Percentiles rank a stretch among this genome's conserved stretches.
These are phyloP conservation scores for Oidiodendron maius DNA, from an alignment of 495 filamentous ascomycete species.

Conservation along the genomic window DNA sequence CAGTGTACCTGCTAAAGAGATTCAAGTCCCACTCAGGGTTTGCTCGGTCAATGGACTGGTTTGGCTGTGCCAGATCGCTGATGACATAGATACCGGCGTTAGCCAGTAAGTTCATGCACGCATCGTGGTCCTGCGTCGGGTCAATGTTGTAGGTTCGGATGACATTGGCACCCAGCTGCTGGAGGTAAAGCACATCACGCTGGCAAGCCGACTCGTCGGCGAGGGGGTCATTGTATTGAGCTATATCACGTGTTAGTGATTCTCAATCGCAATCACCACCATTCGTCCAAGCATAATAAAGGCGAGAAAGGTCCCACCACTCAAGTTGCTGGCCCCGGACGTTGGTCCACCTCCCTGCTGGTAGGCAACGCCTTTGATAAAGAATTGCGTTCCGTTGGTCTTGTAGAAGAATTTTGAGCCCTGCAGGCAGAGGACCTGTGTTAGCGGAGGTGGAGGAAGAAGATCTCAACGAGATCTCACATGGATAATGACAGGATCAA, in stretches of 20 bases:
- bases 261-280: too few relatives aligned
- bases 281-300: too few relatives aligned
- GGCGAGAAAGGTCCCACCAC: too few relatives aligned
- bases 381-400: slow-evolving; percentile 62
- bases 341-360: slow-evolving; percentile 39
- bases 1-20: slow-evolving; percentile 55
- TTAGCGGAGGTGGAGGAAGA: not conserved
- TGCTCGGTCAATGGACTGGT: slow-evolving; percentile 52
- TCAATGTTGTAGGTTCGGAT: slow-evolving; percentile 57
- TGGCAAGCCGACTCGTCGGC: slow-evolving; percentile 48
- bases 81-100: slow-evolving; percentile 72
- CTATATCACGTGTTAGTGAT: not conserved
- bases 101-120: slow-evolving; percentile 61
- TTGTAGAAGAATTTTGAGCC: slow-evolving; percentile 60
- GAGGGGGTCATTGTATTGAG: slow-evolving; percentile 44
- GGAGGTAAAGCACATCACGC: slow-evolving; percentile 58
- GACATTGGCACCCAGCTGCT: slow-evolving; percentile 57
- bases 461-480: slow-evolving; percentile 16
- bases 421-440: slow-evolving; percentile 7
- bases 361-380: slow-evolving; percentile 66
- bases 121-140: slow-evolving; percentile 51
- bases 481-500: slow-evolving; percentile 34
- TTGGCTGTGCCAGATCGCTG: slow-evolving; percentile 54
- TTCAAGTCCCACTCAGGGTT: slow-evolving; percentile 49
- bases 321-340: too few relatives aligned